A percentile compares a stretch with the other conserved stretches of the same genome.
phyloP scores from a whole-genome alignment of 345 rosid species.

The Lumnitzera racemosa region DNA sequence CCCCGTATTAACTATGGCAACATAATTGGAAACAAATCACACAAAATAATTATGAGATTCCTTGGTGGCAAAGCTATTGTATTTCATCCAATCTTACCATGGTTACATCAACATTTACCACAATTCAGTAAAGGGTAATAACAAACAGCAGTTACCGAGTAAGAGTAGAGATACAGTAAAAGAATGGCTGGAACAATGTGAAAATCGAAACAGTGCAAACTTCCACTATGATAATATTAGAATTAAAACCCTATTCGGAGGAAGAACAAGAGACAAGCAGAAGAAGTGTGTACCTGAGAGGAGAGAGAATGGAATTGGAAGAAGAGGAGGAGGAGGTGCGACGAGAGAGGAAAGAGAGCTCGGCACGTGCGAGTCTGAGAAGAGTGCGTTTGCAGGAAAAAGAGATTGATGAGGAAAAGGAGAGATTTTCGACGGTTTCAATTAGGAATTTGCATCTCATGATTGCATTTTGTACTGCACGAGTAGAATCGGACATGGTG shows the following conservation, averaged over 20 bases:
- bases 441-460: slow-evolving; percentile 44
- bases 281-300: slow-evolving; percentile 39
- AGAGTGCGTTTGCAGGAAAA: slow-evolving; percentile 55
- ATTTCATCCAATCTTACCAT: no score
- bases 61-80: no score
- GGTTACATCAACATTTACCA: no score
- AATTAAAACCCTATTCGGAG: neutral
- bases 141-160: no score
- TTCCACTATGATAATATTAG: neutral
- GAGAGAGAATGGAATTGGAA: slow-evolving; percentile 11
- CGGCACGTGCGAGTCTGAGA: slow-evolving; percentile 58
- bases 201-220: no score
- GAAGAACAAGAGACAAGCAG: neutral
- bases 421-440: slow-evolving; percentile 29
- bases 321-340: slow-evolving; percentile 2
- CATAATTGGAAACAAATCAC: no score
- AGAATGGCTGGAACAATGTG: no score
- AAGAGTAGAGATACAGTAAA: no score
- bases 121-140: no score
- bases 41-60: no score
- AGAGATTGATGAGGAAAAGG: slow-evolving; percentile 25
- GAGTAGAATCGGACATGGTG: no score
- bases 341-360: slow-evolving; percentile 66
- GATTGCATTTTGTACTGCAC: slow-evolving; percentile 34
- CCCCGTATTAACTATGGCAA: no score